phyloP scores from a whole-genome alignment of 2,329 filamentous ascomycete species.

The Penicillium vulpinum region DNA sequence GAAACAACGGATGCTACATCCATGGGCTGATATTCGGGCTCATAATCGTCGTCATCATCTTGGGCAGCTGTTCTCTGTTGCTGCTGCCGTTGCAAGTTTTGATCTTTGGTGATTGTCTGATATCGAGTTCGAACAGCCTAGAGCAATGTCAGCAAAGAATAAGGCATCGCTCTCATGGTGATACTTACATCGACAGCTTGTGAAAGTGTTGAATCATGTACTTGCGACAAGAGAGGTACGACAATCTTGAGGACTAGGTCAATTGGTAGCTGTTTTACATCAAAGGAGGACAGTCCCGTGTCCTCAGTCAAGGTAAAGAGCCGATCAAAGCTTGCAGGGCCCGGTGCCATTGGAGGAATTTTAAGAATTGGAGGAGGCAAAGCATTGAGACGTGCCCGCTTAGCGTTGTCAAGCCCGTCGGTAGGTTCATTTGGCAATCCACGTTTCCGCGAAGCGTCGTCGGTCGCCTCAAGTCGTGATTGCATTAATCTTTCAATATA shows the following conservation, averaged over 20 bases:
- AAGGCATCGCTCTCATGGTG: not conserved
- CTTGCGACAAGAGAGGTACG: conserved; percentile 71
- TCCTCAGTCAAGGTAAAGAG: conserved; percentile 84
- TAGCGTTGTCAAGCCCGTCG: conserved; percentile 72
- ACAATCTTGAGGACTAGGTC: conserved; percentile 77
- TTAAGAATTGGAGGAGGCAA: conserved; percentile 51
- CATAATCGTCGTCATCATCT: conserved; percentile 88
- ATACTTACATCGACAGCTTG: conserved; percentile 68
- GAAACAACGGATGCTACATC: conserved; percentile 49
- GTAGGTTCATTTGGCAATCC: conserved; percentile 68
- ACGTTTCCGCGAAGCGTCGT: conserved; percentile 76
- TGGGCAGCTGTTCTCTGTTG: conserved; percentile 31
- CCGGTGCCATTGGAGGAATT: conserved; percentile 71
- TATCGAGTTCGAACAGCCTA: conserved; percentile 44
- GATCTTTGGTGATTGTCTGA: conserved; percentile 39
- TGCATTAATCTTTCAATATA: conserved; percentile 81
- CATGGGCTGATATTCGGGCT: conserved; percentile 77
- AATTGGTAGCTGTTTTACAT: conserved; percentile 75
- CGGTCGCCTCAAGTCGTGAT: conserved; percentile 73
- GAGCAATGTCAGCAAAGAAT: conserved; percentile 14
- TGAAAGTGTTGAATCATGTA: conserved; percentile 68
- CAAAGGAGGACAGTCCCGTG: conserved; percentile 71
- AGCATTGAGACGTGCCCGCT: conserved; percentile 71
- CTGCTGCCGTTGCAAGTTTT: conserved; percentile 35
- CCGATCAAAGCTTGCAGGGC: conserved; percentile 75